Evolutionary conservation across 495 filamentous ascomycete genomes (phyloP).

Genomic region (Tuber aestivum): DNA sequence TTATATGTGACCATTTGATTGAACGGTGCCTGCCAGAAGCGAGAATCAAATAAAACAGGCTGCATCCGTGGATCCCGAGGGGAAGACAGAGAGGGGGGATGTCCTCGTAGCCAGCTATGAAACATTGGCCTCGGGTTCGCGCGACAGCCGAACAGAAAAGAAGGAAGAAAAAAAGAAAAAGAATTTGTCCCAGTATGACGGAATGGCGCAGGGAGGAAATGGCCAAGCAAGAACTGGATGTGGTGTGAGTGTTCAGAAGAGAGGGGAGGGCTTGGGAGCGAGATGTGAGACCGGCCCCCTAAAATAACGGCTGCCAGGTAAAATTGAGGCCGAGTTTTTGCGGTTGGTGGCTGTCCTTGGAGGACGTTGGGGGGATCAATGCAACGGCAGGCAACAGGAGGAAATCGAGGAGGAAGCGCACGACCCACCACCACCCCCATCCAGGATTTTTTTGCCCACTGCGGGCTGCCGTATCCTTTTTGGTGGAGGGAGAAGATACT

Average conservation of each 20-base stretch:
- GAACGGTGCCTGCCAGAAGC: background rate
- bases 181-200: slow-evolving; percentile 37
- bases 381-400: slow-evolving; percentile 12
- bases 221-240: background rate
- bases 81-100: background rate
- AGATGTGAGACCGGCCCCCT: slow-evolving; percentile 5
- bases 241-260: background rate
- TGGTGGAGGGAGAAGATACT: background rate
- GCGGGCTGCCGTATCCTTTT: slow-evolving; percentile 18
- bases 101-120: slow-evolving; percentile 11
- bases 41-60: background rate
- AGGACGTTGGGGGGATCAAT: slow-evolving; percentile 17
- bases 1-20: background rate
- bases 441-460: slow-evolving; percentile 7
- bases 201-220: slow-evolving; percentile 25
- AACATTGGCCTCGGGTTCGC: slow-evolving; percentile 29
- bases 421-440: slow-evolving; percentile 17
- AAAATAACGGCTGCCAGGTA: slow-evolving; percentile 22
- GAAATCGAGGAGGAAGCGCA: slow-evolving; percentile 19
- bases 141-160: slow-evolving; percentile 26
- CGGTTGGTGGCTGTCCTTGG: slow-evolving; percentile 14
- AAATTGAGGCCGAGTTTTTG: slow-evolving; percentile 31
- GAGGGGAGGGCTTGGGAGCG: background rate
- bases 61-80: background rate
- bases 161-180: slow-evolving; percentile 25